Evolutionary conservation across 805 yeast genomes (phyloP).

Genomic region (Saccharomycopsis fermentans): DNA sequence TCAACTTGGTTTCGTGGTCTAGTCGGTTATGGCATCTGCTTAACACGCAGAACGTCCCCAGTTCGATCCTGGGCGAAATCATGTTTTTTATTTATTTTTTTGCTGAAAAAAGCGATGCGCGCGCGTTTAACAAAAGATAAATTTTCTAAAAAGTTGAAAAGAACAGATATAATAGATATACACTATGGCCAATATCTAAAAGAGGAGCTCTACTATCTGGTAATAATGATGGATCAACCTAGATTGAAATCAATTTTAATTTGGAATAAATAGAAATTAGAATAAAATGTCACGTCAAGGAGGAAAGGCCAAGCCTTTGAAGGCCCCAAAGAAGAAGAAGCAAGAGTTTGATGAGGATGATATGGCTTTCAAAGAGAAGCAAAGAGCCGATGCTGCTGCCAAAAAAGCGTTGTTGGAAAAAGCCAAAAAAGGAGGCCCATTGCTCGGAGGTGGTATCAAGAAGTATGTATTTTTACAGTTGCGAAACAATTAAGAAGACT

Average conservation of each 20-base stretch:
- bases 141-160: not conserved
- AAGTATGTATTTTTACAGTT: slow-evolving; percentile 34
- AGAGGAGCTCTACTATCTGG: too few relatives aligned
- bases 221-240: not conserved
- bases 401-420: slow-evolving; percentile 81
- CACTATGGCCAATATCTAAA: too few relatives aligned
- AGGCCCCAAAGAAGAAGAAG: slow-evolving; percentile 77
- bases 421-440: slow-evolving; percentile 84
- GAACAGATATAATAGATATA: too few relatives aligned
- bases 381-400: slow-evolving; percentile 90
- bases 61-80: slow-evolving; percentile 99
- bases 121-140: not conserved
- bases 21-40: slow-evolving; percentile 99
- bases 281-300: slow-evolving; percentile 16
- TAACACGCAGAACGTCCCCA: slow-evolving; percentile 99
- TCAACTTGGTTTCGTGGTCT: slow-evolving; percentile 89
- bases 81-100: slow-evolving; percentile 28
- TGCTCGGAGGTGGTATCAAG: slow-evolving; percentile 92
- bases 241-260: not conserved
- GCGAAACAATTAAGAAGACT: not conserved
- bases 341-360: slow-evolving; percentile 78
- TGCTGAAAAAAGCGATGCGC: not conserved
- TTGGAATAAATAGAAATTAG: not conserved
- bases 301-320: slow-evolving; percentile 35
- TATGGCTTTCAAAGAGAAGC: slow-evolving; percentile 82